Base-by-base conservation (phyloP, 75 land plant genomes). In the Isoetes taiwanensis region DNA sequence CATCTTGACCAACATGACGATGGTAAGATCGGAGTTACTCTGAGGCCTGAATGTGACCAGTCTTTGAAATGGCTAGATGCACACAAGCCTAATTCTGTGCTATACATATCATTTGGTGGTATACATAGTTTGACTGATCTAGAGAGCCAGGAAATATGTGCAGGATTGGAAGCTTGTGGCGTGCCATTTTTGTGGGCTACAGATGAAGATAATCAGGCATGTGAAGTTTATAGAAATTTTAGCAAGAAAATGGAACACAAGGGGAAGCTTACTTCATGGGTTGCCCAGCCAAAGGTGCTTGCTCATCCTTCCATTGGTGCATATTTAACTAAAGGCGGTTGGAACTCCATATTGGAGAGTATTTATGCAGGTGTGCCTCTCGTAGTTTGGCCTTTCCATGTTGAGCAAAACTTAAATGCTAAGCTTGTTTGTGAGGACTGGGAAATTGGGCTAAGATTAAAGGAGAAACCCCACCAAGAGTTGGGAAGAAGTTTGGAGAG, bases 281-380 rank as follows among this genome's bases (percentile, higher is more conserved):
- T 23, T 19, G 25, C 50, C 8, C 50, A 46, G 16, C 50, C 16
- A 6, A 16, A 16, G 23, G 50, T 46, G 5, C 50, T 46, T 23
- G n/a, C 16, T 19, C 50, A 46, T 23, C n/a, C 6, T 6, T 8
- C n/a, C 19, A 16, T n/a, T n/a, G 50, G 50, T 8, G 50, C n/a
- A 16, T 46, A 19, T n/a, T 23, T 46, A 23, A 46, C 50, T 8
- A 16, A 46, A 16, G 16, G 50, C 19, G 50, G 50, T 4, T 46
- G 50, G 50, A 46, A 46, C 50, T 46, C 50, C 5, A 46, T 46
- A 8, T n/a, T 46, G 50, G 50, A 46, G 16, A 46, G 50, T 23
- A 46, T 46, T 4, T 6, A 16, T 6, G 16, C 8, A 16, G 50
- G 50, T 19, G 50, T 46, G 8, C 50, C 50, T 6, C 16, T 46